Conservation (phyloP, 83 land plant species). For the Picea abies region DNA sequence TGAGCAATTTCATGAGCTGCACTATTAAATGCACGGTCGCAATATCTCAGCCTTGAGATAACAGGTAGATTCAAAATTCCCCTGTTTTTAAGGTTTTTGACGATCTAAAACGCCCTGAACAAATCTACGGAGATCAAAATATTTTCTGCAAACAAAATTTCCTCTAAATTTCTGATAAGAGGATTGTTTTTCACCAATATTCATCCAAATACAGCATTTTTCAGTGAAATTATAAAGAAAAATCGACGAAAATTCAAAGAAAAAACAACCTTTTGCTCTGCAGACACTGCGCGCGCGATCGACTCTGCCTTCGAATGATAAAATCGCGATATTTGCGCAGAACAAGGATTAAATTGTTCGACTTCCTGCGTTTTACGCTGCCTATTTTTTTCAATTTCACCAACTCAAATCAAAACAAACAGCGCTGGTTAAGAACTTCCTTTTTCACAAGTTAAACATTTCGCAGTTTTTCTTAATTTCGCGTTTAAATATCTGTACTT, state of each 20-base stretch:
- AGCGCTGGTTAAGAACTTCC: too few species aligned
- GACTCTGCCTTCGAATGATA: neutral
- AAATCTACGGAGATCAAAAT: neutral
- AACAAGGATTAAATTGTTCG: neutral
- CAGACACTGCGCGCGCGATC: neutral
- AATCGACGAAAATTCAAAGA: too few species aligned
- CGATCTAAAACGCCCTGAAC: neutral
- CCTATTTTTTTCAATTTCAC: neutral
- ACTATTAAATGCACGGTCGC: neutral
- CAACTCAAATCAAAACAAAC: too few species aligned
- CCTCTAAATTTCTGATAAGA: neutral
- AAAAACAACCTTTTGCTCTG: too few species aligned
- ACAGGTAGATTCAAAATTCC: neutral
- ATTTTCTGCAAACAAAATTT: neutral
- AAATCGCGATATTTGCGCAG: neutral
- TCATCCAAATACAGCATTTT: neutral
- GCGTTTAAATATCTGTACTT: too few species aligned
- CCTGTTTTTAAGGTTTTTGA: neutral
- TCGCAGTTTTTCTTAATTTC: neutral
- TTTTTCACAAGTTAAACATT: neutral
- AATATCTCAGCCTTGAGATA: neutral
- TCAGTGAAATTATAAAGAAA: neutral
- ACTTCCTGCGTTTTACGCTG: neutral
- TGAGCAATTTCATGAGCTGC: neutral
- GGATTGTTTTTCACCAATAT: neutral